phyloP scores from a whole-genome alignment of 495 filamentous ascomycete genomes.

The Penicillium tannophilum region DNA sequence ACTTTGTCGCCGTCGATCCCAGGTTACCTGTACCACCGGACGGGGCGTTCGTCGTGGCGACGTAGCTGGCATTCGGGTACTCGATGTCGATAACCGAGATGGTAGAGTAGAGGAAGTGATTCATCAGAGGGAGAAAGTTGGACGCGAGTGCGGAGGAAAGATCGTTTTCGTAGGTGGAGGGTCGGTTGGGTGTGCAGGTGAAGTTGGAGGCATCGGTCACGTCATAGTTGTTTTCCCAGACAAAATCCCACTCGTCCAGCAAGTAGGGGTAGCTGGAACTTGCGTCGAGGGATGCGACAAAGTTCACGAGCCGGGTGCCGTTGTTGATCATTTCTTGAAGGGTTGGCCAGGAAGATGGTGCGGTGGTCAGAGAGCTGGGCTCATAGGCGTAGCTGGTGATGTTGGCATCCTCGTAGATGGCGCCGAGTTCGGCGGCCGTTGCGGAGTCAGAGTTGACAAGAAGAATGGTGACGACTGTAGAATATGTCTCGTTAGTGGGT shows the following conservation, averaged over 20 bases:
- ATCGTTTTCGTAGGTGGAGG: conserved; percentile 42
- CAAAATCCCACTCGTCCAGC: conserved; percentile 70
- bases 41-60: conserved; percentile 60
- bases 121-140: conserved; percentile 62
- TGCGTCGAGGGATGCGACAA: conserved; percentile 57
- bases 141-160: conserved; percentile 48
- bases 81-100: conserved; percentile 50
- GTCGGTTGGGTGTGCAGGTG: conserved; percentile 66
- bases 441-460: conserved; percentile 72
- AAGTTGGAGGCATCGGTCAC: conserved; percentile 64
- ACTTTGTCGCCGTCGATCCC: conserved; percentile 58
- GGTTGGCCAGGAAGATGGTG: conserved; percentile 64
- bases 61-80: conserved; percentile 60
- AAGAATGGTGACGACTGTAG: conserved; percentile 67
- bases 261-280: conserved; percentile 62
- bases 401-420: conserved; percentile 58
- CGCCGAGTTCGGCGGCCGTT: conserved; percentile 53
- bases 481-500: not conserved
- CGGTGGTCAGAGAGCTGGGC: conserved; percentile 43
- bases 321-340: conserved; percentile 64
- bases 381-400: conserved; percentile 64
- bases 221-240: conserved; percentile 80
- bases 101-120: conserved; percentile 68
- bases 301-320: conserved; percentile 66
- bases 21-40: conserved; percentile 58